These are phyloP conservation scores for Gynandropsis gynandra DNA, from an alignment of 345 rosid species.

Conservation along the genomic window DNA sequence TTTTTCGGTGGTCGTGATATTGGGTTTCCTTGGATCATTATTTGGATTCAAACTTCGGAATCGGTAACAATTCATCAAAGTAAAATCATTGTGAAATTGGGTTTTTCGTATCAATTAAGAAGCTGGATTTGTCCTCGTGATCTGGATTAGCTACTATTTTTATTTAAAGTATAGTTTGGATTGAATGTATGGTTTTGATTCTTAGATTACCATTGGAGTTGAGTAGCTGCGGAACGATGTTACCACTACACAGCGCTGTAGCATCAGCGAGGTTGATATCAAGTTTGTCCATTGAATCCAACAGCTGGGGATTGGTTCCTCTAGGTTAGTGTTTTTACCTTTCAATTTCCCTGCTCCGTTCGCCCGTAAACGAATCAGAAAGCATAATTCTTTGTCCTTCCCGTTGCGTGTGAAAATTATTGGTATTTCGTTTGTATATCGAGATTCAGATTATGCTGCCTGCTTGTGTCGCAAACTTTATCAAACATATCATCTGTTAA, in stretches of 20 bases:
- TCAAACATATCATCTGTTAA: too few species aligned
- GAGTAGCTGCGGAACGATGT: slow-evolving; percentile 44
- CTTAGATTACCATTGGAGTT: slow-evolving; percentile 53
- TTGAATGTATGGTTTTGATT: not conserved
- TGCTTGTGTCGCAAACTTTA: too few species aligned
- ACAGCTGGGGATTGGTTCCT: slow-evolving; percentile 65
- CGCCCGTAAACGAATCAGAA: not conserved
- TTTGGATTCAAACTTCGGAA: not conserved
- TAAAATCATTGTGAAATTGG: not conserved
- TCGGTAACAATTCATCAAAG: not conserved
- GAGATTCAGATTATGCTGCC: too few species aligned
- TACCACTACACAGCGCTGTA: slow-evolving; percentile 59
- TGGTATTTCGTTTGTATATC: not conserved
- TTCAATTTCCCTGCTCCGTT: not conserved
- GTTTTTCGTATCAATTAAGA: not conserved
- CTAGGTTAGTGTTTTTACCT: slow-evolving; percentile 38
- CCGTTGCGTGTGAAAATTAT: not conserved
- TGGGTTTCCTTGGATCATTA: too few species aligned
- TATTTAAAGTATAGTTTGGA: not conserved
- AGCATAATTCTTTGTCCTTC: not conserved
- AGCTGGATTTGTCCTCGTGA: not conserved
- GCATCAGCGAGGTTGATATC: slow-evolving; percentile 60
- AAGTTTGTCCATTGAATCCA: slow-evolving; percentile 50
- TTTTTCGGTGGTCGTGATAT: too few species aligned
- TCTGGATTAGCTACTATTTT: not conserved